Conservation (phyloP, 345 rosid species). For the Toxicodendron radicans region DNA sequence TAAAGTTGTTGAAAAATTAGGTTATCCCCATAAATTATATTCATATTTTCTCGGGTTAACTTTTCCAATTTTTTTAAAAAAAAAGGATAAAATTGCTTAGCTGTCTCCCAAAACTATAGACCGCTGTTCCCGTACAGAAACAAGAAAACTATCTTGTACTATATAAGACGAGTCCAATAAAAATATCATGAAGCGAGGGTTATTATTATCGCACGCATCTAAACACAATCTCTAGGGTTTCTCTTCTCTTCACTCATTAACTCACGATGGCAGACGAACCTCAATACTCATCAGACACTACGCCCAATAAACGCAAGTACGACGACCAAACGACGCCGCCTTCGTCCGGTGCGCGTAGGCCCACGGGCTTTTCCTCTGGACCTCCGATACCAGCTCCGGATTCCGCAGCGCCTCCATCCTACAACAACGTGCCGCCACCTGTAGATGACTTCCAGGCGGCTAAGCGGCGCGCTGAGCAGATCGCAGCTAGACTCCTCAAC, state of each 20-base stretch:
- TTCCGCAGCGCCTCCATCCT: constrained; percentile 44
- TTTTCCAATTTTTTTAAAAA: too few species aligned
- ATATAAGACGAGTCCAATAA: background rate
- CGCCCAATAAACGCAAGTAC: constrained; percentile 78
- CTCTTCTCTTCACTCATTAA: background rate
- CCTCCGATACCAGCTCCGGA: constrained; percentile 54
- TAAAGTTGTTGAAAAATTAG: too few species aligned
- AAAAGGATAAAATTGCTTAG: background rate
- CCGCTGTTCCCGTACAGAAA: background rate
- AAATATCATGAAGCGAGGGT: background rate
- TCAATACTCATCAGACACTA: constrained; percentile 65
- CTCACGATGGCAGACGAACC: constrained; percentile 85
- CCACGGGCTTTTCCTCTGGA: constrained; percentile 83
- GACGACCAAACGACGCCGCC: constrained; percentile 71
- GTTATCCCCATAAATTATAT: too few species aligned
- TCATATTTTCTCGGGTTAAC: too few species aligned
- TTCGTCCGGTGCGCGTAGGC: constrained; percentile 48
- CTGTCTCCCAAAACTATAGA: background rate
- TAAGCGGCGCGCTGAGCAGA: constrained; percentile 86
- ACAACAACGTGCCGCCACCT: constrained; percentile 81
- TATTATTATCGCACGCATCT: background rate
- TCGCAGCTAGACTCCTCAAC: constrained; percentile 78
- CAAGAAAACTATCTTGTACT: background rate
- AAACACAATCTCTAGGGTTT: constrained; percentile 58
- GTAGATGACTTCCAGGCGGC: constrained; percentile 81